phyloP scores from a whole-genome alignment of 768 basidiomycete species.

The Kwoniella heveanensis region DNA sequence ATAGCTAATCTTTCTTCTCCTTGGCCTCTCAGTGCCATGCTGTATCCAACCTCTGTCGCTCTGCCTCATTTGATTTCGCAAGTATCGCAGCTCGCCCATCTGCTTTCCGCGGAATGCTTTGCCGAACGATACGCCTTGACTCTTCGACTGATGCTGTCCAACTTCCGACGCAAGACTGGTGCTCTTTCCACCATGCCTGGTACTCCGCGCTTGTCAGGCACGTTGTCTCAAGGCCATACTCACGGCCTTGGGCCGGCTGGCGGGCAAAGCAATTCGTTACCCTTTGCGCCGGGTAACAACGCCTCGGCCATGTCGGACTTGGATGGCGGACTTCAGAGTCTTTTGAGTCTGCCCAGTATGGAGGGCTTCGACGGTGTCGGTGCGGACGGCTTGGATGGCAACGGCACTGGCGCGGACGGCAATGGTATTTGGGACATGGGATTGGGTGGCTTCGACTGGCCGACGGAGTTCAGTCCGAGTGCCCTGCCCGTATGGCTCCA shows the following conservation, averaged over 20 bases:
- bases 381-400: conserved; percentile 14
- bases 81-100: conserved; percentile 85
- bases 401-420: conserved; percentile 18
- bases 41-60: conserved; percentile 84
- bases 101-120: conserved; percentile 81
- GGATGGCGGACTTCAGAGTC: conserved; percentile 45
- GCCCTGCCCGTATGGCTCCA: conserved; percentile 89
- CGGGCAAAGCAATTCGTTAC: conserved; percentile 18
- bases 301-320: conserved; percentile 19
- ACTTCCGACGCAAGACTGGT: conserved; percentile 84
- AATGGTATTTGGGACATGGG: conserved; percentile 58
- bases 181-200: conserved; percentile 57
- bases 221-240: neutral
- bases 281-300: conserved; percentile 1
- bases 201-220: conserved; percentile 33
- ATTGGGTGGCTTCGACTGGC: conserved; percentile 74
- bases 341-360: conserved; percentile 35
- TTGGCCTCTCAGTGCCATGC: conserved; percentile 62
- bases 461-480: conserved; percentile 67
- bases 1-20: neutral
- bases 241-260: neutral
- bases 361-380: conserved; percentile 6
- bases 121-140: conserved; percentile 92
- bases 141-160: conserved; percentile 88
- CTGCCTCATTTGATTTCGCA: conserved; percentile 73